Conservation (phyloP, 495 filamentous ascomycete genomes). For the Penicillium psychrofluorescens region DNA sequence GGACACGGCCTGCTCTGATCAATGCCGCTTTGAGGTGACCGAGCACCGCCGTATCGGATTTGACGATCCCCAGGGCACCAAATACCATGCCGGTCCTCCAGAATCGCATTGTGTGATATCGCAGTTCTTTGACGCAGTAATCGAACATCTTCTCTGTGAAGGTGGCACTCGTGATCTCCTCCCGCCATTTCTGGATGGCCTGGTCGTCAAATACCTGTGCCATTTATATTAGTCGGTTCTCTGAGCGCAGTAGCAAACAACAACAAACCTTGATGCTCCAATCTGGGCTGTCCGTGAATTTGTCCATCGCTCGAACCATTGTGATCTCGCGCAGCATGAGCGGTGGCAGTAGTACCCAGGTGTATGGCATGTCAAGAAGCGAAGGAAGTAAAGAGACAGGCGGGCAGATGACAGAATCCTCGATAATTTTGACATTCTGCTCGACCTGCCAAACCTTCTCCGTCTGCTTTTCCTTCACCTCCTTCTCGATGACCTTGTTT, state of each 20-base stretch:
- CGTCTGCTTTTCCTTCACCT: too few relatives aligned
- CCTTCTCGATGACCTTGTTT: too few relatives aligned
- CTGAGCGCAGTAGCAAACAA: neutral
- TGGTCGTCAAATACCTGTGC: slow-evolving; percentile 35
- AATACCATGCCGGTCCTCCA: slow-evolving; percentile 21
- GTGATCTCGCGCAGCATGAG: slow-evolving; percentile 2
- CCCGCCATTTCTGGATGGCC: slow-evolving; percentile 30
- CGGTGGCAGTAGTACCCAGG: too few relatives aligned
- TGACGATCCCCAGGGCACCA: slow-evolving; percentile 28
- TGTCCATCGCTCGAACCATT: slow-evolving; percentile 31
- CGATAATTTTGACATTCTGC: too few relatives aligned
- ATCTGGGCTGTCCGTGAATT: slow-evolving; percentile 36
- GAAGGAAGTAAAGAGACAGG: too few relatives aligned
- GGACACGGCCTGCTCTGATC: slow-evolving; percentile 13
- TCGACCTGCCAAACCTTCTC: too few relatives aligned
- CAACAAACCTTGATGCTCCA: slow-evolving; percentile 39
- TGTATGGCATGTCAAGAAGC: too few relatives aligned
- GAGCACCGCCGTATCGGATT: slow-evolving; percentile 28
- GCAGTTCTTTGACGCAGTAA: slow-evolving; percentile 7
- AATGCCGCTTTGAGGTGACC: slow-evolving; percentile 17
- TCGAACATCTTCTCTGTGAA: slow-evolving; percentile 36
- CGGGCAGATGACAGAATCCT: too few relatives aligned
- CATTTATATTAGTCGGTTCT: neutral
- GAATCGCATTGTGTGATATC: slow-evolving; percentile 24
- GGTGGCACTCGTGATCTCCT: slow-evolving; percentile 30